Evolutionary conservation across 306 rosid genomes (phyloP).

Genomic region (Psophocarpus tetragonolobus): DNA sequence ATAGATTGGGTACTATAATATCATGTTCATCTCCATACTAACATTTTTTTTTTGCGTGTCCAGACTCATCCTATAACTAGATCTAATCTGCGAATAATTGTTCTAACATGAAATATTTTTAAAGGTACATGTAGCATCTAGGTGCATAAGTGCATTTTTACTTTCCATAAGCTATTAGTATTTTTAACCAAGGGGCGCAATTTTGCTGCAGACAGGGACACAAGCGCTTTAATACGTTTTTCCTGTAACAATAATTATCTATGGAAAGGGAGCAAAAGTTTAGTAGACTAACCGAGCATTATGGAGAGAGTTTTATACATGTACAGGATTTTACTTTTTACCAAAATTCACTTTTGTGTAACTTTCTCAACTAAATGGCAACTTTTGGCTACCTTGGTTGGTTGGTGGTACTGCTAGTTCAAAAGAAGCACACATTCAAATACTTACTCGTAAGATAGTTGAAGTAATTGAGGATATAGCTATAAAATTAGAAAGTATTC

Average conservation of each 20-base stretch:
- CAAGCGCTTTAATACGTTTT: background rate
- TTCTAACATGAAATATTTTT: too few relatives aligned
- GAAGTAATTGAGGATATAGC: background rate
- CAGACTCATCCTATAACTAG: too few relatives aligned
- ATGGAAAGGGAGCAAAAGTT: background rate
- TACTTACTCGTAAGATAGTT: background rate
- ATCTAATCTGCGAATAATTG: too few relatives aligned
- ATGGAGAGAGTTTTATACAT: background rate
- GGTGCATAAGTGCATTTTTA: too few relatives aligned
- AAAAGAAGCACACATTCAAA: slow-evolving; percentile 12
- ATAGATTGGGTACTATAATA: too few relatives aligned
- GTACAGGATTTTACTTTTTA: background rate
- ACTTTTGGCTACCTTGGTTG: slow-evolving; percentile 31
- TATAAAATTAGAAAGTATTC: background rate
- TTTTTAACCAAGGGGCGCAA: background rate
- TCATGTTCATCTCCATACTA: too few relatives aligned
- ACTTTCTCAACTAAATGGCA: slow-evolving; percentile 14
- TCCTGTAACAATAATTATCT: background rate
- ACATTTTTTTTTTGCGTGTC: too few relatives aligned
- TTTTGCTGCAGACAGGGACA: background rate
- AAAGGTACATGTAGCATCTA: too few relatives aligned
- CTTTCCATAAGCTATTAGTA: too few relatives aligned
- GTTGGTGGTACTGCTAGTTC: background rate
- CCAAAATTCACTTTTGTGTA: background rate
- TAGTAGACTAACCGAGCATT: background rate